A percentile compares a stretch with the other conserved stretches of the same genome.
These are phyloP conservation scores for Gossypium schwendimanii DNA, from an alignment of 441 rosid genomes.

Conservation along the genomic window DNA sequence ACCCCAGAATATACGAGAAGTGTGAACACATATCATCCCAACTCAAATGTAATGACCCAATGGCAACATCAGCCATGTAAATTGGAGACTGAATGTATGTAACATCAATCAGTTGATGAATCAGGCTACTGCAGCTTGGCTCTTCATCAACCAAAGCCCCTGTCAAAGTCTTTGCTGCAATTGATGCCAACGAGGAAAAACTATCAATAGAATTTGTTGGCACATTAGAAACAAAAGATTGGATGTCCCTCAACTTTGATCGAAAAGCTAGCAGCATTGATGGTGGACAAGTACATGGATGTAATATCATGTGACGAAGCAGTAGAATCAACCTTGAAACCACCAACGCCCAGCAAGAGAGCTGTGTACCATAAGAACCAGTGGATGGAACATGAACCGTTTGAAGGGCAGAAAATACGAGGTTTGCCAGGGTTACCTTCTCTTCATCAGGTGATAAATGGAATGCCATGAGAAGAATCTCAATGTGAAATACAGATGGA, in stretches of 20 bases:
- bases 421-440: slow-evolving; percentile 57
- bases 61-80: slow-evolving; percentile 45
- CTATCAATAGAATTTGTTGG: slow-evolving; percentile 43
- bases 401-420: slow-evolving; percentile 48
- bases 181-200: slow-evolving; percentile 66
- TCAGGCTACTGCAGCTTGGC: slow-evolving; percentile 41
- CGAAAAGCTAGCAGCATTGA: slow-evolving; percentile 65
- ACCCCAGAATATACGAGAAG: slow-evolving; percentile 62
- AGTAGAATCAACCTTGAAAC: slow-evolving; percentile 85
- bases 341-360: slow-evolving; percentile 88
- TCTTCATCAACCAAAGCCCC: slow-evolving; percentile 61
- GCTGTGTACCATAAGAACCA: slow-evolving; percentile 32
- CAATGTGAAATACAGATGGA: slow-evolving; percentile 86
- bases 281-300: slow-evolving; percentile 69
- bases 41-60: slow-evolving; percentile 47
- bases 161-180: slow-evolving; percentile 46
- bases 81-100: slow-evolving; percentile 57
- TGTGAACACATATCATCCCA: slow-evolving; percentile 48
- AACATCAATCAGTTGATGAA: slow-evolving; percentile 72
- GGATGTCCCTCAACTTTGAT: slow-evolving; percentile 76
- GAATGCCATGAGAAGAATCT: slow-evolving; percentile 93
- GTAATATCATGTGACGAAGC: slow-evolving; percentile 82
- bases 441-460: slow-evolving; percentile 83
- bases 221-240: slow-evolving; percentile 37
- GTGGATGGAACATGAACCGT: slow-evolving; percentile 42